These are phyloP conservation scores for Nicotiana tomentosiformis DNA, from an alignment of 257 asterid species.

Conservation along the genomic window DNA sequence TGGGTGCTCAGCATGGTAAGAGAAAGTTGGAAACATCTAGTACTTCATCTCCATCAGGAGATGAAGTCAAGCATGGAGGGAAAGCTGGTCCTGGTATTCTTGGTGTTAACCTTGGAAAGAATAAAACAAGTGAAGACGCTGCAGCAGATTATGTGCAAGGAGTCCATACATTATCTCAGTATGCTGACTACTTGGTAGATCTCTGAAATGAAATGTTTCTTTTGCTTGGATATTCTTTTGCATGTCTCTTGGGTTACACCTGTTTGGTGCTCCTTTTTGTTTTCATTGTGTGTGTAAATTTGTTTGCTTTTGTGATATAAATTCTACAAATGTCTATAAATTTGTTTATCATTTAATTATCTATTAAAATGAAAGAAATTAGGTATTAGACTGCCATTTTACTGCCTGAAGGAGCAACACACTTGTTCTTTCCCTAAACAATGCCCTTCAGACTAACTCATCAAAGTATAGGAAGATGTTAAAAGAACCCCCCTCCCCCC, in stretches of 20 bases:
- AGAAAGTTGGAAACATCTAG: slow-evolving; percentile 82
- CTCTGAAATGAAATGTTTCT: not conserved
- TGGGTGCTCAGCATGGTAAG: slow-evolving; percentile 98
- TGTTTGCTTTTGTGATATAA: not conserved
- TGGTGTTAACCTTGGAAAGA: slow-evolving; percentile 96
- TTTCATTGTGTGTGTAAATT: not conserved
- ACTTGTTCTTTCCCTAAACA: not conserved
- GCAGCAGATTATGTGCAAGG: slow-evolving; percentile 98
- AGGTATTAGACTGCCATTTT: not conserved
- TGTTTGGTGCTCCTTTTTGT: not conserved
- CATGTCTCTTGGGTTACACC: not conserved
- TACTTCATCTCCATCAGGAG: slow-evolving; percentile 58
- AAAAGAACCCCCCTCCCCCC: not conserved
- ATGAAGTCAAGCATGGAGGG: slow-evolving; percentile 83
- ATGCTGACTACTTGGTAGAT: slow-evolving; percentile 95
- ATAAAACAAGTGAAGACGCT: slow-evolving; percentile 95
- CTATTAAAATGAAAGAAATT: not conserved
- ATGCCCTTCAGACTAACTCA: not conserved
- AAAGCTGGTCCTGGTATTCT: slow-evolving; percentile 99
- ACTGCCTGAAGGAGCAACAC: not conserved
- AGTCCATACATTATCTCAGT: slow-evolving; percentile 94
- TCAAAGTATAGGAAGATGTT: not conserved
- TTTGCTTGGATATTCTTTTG: not conserved
- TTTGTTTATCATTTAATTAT: not conserved
- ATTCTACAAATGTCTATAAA: not conserved